Base-by-base conservation (phyloP, 306 rosid genomes). In the Inga laurina region DNA sequence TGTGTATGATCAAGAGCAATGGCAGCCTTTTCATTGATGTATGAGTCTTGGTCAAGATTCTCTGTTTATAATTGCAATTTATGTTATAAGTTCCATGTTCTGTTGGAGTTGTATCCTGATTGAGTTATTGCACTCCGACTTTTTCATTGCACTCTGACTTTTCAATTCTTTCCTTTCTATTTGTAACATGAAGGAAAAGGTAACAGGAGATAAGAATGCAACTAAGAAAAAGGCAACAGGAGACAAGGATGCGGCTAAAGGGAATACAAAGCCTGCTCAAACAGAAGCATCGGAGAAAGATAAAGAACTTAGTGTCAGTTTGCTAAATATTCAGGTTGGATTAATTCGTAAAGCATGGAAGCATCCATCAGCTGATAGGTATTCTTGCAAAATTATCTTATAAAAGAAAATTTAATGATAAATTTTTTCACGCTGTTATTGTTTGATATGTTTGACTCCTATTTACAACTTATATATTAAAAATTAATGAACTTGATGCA, bases 301-400 rank as follows among this genome's bases (percentile, higher is more conserved):
- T 85, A 89, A 89, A 81, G 99, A 94, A 87, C 51, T 90, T 76
- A 88, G 98, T 56, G 95, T 94, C 85, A 94, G 98, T 88, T 87
- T 94, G 88, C 94, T 96, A 75, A 94, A 96, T 77, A 90, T 96
- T 85, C 97, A 89, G 82, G 98, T 96, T 79, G 99, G 99, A 69
- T 81, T 91, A 51, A 89, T 96, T 78, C 88, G 91, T 34, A 96
- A 94, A 91, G 99, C 98, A 2, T 90, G 97, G 98, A 96, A 96
- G 88, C 99, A 96, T 91, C 98, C 98, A 45, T 94, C 98, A 72
- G 97, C 99, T 49, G 98, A 96, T 80, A 96, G 98, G 99, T 96
- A 64, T 72, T 78, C 74, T n/a, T 24, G 79, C 70, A 70, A 85
- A 54, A 37, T 75, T 24, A 57, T 64, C 73, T 71, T 84, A n/a